A percentile compares a stretch with the other conserved stretches of the same genome.
Evolutionary conservation across 805 yeast species (phyloP).

Genomic region (Metschnikowia vanudenii): DNA sequence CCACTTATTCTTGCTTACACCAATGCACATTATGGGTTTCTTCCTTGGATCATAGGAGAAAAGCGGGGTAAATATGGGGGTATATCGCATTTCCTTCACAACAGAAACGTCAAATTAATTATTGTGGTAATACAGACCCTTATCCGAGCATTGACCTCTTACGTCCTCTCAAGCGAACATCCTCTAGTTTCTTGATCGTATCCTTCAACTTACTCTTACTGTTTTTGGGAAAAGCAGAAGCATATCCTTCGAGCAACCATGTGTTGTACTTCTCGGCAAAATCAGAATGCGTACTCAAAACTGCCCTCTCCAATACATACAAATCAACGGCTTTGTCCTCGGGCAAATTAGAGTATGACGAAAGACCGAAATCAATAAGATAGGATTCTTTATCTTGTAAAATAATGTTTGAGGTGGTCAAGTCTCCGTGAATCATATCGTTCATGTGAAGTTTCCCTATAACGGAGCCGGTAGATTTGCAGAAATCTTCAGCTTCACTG

Average conservation of each 20-base stretch:
- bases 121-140: background rate
- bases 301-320: conserved; percentile 90
- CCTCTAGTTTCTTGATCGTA: conserved; percentile 64
- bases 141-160: conserved; percentile 91
- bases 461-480: conserved; percentile 59
- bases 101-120: background rate
- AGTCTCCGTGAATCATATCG: conserved; percentile 89
- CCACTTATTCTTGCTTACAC: too few relatives aligned
- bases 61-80: background rate
- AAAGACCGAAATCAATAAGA: conserved; percentile 89
- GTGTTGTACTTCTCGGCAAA: conserved; percentile 60
- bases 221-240: conserved; percentile 24
- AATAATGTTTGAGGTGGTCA: conserved; percentile 86
- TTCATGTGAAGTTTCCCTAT: conserved; percentile 70
- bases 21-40: too few relatives aligned
- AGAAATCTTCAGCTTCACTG: conserved; percentile 41
- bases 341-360: conserved; percentile 67
- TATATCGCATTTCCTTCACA: background rate
- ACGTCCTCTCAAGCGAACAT: conserved; percentile 87
- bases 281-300: conserved; percentile 84
- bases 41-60: background rate
- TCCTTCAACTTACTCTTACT: conserved; percentile 49
- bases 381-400: conserved; percentile 47
- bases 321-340: conserved; percentile 98
- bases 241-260: conserved; percentile 75